phyloP scores from a whole-genome alignment of 2,329 filamentous ascomycete genomes.

The Penicillium verrucosum region DNA sequence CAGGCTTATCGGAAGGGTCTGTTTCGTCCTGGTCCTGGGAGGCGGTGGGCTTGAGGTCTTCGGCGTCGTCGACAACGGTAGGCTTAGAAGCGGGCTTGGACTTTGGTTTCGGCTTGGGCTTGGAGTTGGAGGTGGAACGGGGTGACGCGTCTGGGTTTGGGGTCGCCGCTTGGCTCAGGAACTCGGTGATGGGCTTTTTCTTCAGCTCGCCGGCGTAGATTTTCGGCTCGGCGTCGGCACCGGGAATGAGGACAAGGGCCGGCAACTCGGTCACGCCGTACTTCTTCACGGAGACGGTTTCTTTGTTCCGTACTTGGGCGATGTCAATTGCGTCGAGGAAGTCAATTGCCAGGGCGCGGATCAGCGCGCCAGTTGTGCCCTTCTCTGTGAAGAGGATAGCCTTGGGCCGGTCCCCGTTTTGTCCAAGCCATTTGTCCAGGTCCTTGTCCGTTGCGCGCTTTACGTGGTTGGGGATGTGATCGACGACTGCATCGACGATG shows the following conservation, averaged over 20 bases:
- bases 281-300: slow-evolving; percentile 65
- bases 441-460: slow-evolving; percentile 76
- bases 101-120: slow-evolving; percentile 40
- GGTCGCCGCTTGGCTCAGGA: slow-evolving; percentile 72
- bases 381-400: slow-evolving; percentile 93
- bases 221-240: slow-evolving; percentile 64
- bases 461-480: slow-evolving; percentile 90
- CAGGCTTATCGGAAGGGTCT: slow-evolving; percentile 34
- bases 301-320: slow-evolving; percentile 80
- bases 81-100: slow-evolving; percentile 48
- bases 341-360: slow-evolving; percentile 85
- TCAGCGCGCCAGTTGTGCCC: slow-evolving; percentile 75
- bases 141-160: slow-evolving; percentile 70
- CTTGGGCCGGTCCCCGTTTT: slow-evolving; percentile 69
- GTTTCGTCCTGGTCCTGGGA: slow-evolving; percentile 38
- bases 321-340: slow-evolving; percentile 77
- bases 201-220: slow-evolving; percentile 80
- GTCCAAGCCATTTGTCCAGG: slow-evolving; percentile 68
- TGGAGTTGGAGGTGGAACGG: slow-evolving; percentile 30
- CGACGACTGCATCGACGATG: slow-evolving; percentile 80
- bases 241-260: slow-evolving; percentile 73
- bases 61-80: slow-evolving; percentile 46
- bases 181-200: slow-evolving; percentile 75
- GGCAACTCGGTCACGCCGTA: slow-evolving; percentile 79
- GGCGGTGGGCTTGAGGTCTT: slow-evolving; percentile 47